Conservation (phyloP, 805 yeast species). For the Kodamaea leandrae region DNA sequence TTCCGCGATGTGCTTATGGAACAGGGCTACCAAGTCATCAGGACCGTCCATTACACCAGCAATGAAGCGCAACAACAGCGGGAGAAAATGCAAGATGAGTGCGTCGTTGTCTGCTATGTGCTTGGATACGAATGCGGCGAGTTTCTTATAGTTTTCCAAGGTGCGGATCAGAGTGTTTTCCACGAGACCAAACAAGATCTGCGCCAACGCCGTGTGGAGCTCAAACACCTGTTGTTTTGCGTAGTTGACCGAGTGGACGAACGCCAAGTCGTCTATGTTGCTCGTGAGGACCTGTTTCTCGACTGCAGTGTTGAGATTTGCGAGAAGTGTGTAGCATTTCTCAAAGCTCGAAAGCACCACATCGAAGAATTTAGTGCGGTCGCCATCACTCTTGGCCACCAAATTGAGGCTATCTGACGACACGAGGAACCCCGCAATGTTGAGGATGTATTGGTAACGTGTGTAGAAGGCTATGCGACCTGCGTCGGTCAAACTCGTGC, state of each 20-base stretch:
- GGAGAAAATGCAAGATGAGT: constrained; percentile 61
- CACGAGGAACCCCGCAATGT: constrained; percentile 45
- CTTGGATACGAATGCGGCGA: constrained; percentile 45
- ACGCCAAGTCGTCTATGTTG: constrained; percentile 45
- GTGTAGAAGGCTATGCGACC: constrained; percentile 69
- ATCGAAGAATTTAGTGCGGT: constrained; percentile 25
- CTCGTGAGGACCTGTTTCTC: constrained; percentile 49
- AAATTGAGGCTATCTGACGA: constrained; percentile 20
- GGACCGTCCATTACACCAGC: constrained; percentile 39
- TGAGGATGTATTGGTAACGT: constrained; percentile 71
- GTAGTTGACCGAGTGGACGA: constrained; percentile 43
- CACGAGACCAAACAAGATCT: constrained; percentile 54
- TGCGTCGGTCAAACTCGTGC: constrained; percentile 50
- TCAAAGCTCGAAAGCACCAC: constrained; percentile 55
- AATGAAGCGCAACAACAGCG: constrained; percentile 51
- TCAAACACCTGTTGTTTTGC: constrained; percentile 60
- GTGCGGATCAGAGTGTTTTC: constrained; percentile 34
- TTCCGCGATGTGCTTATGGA: constrained; percentile 42
- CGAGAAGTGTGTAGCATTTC: constrained; percentile 55
- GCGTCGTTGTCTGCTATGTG: constrained; percentile 58
- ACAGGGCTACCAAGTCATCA: constrained; percentile 30
- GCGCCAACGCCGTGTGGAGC: constrained; percentile 72
- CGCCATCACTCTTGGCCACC: constrained; percentile 18
- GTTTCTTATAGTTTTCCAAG: constrained; percentile 30
- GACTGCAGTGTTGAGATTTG: constrained; percentile 48